Evolutionary conservation across 805 yeast genomes (phyloP).

Genomic region (Starmerella potacharoeniae): DNA sequence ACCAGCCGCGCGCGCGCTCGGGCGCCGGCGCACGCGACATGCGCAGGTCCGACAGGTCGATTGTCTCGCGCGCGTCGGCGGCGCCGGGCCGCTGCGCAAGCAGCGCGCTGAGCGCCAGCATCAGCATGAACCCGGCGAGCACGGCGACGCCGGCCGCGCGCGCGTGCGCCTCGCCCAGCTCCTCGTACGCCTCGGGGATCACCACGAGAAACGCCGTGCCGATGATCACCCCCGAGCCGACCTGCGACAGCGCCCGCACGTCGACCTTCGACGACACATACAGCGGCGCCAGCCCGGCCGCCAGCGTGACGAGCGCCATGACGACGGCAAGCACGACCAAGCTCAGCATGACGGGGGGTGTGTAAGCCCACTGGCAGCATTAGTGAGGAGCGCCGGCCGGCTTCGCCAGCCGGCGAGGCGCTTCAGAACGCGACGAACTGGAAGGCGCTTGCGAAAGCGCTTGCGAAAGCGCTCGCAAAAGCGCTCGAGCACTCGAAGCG

Average conservation of each 20-base stretch:
- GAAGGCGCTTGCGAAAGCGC: too few species aligned
- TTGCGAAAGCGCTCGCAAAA: too few species aligned
- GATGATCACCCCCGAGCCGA: constrained; percentile 50
- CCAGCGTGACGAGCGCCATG: constrained; percentile 21
- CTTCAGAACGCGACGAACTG: too few species aligned
- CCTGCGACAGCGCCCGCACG: constrained; percentile 31
- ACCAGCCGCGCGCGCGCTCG: constrained; percentile 9
- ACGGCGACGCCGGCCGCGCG: constrained; percentile 27
- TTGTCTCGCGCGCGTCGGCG: constrained; percentile 5
- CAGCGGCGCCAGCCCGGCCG: constrained; percentile 23
- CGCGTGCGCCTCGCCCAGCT: constrained; percentile 22
- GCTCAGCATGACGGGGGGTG: constrained; percentile 10
- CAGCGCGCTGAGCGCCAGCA: constrained; percentile 41
- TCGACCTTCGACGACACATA: constrained; percentile 3
- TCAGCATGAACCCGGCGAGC: constrained; percentile 42
- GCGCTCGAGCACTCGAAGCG: too few species aligned
- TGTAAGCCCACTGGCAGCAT: neutral
- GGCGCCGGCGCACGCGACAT: neutral
- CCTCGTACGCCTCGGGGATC: constrained; percentile 55
- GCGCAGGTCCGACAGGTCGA: constrained; percentile 26
- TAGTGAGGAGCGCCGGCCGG: neutral
- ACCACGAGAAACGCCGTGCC: constrained; percentile 50
- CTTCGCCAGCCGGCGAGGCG: too few species aligned
- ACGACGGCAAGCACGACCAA: constrained; percentile 17
- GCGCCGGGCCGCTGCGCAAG: constrained; percentile 18